phyloP scores from a whole-genome alignment of 148 eudicot species.

The Chenopodium album region DNA sequence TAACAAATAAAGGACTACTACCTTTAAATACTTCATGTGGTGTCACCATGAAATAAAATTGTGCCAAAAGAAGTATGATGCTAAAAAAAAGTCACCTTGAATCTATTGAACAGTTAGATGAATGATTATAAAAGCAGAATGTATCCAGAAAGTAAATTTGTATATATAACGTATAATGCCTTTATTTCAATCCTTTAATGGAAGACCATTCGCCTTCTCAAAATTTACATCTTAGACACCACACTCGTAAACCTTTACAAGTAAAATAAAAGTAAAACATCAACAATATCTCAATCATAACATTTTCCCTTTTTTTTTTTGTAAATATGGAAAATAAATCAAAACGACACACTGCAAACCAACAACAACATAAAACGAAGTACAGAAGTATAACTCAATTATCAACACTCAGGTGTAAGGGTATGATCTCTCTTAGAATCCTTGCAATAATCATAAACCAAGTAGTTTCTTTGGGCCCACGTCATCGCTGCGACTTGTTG shows the following conservation, averaged over 20 bases:
- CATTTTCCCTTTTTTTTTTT: neutral
- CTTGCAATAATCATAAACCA: conserved; percentile 80
- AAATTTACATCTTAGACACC: neutral
- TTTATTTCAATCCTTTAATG: neutral
- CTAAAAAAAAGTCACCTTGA: too few relatives aligned
- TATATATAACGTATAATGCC: neutral
- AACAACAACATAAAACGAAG: too few relatives aligned
- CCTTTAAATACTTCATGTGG: too few relatives aligned
- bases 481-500: conserved; percentile 56
- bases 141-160: neutral
- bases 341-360: neutral
- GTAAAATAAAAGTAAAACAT: neutral
- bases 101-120: too few relatives aligned
- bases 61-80: too few relatives aligned
- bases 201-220: neutral
- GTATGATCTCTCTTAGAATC: conserved; percentile 77
- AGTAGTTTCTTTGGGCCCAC: conserved; percentile 61
- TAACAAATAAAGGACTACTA: too few relatives aligned
- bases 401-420: conserved; percentile 80
- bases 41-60: too few relatives aligned
- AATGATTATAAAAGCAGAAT: too few relatives aligned
- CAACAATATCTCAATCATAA: neutral
- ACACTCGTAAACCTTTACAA: neutral
- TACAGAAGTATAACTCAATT: neutral
- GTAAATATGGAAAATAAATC: too few relatives aligned